Percentiles rank a stretch among this genome's conserved stretches.
Conservation (phyloP, 2,329 filamentous ascomycete genomes). For the Ceratocystis smalleyi region DNA sequence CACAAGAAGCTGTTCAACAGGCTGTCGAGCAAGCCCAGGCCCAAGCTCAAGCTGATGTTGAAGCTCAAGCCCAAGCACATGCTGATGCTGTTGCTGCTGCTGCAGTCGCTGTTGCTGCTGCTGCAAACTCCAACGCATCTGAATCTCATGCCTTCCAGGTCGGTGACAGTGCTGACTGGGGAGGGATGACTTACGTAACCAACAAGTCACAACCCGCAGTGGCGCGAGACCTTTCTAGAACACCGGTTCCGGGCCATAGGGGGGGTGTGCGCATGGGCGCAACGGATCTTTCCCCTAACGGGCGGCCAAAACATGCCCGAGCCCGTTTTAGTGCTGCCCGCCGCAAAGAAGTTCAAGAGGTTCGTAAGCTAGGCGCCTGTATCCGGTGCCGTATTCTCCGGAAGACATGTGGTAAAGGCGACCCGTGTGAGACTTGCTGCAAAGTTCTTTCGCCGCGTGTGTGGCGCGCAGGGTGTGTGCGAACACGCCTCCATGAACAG, state of each 20-base stretch:
- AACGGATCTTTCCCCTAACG: conserved; percentile 29
- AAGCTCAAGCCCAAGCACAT: not conserved
- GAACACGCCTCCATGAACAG: conserved; percentile 45
- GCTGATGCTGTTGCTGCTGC: conserved; percentile 19
- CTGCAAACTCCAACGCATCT: conserved; percentile 21
- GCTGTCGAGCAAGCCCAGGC: conserved; percentile 5
- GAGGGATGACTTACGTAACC: conserved; percentile 36
- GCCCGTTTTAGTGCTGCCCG: conserved; percentile 42
- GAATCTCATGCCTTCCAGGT: conserved; percentile 19
- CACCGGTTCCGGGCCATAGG: conserved; percentile 24
- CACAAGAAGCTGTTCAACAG: not conserved
- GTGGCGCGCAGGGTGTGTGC: conserved; percentile 49
- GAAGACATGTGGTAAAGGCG: conserved; percentile 50
- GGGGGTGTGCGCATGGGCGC: conserved; percentile 42
- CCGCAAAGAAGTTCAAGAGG: conserved; percentile 49
- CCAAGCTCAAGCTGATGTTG: conserved; percentile 17
- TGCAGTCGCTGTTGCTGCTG: conserved; percentile 21
- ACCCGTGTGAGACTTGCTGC: conserved; percentile 46
- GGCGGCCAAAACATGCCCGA: conserved; percentile 37
- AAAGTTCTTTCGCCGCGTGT: conserved; percentile 48
- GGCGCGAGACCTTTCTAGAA: conserved; percentile 17
- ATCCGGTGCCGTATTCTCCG: conserved; percentile 50
- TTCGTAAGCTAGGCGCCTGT: conserved; percentile 49
- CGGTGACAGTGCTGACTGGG: conserved; percentile 27
- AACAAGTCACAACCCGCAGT: conserved; percentile 19